These are phyloP conservation scores for Globisporangium sylvaticum DNA, from an alignment of 352 stramenopile genomes.

Conservation along the genomic window DNA sequence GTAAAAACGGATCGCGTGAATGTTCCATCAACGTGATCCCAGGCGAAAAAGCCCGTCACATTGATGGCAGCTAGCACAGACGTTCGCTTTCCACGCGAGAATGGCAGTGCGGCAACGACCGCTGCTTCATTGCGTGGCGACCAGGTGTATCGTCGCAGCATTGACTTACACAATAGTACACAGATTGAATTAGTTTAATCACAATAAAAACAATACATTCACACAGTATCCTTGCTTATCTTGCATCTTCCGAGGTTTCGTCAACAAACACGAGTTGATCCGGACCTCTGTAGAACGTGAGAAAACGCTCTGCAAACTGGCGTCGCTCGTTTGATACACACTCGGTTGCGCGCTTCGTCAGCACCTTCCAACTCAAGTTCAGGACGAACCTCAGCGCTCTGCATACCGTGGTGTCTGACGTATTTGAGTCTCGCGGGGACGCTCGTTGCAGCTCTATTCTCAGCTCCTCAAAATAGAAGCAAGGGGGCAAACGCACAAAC, in stretches of 20 bases:
- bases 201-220: too few species aligned
- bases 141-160: background rate
- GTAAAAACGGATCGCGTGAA: background rate
- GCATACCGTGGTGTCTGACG: too few species aligned
- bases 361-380: background rate
- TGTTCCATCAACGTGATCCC: too few species aligned
- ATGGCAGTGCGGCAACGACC: background rate
- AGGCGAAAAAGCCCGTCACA: background rate
- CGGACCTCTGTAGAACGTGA: background rate
- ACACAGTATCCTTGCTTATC: background rate
- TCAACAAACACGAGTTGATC: background rate
- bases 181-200: background rate
- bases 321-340: background rate
- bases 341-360: background rate
- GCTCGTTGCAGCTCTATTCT: too few species aligned
- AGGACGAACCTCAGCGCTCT: background rate
- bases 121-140: background rate
- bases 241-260: background rate
- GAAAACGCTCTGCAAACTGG: background rate
- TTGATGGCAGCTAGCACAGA: background rate
- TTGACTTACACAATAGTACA: background rate
- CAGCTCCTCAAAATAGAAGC: background rate
- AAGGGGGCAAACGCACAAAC: background rate
- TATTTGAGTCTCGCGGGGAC: too few species aligned
- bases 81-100: background rate